A percentile compares a stretch with the other conserved stretches of the same genome.
phyloP scores from a whole-genome alignment of 176 grass and related monocot genomes.

The Otatea glauca region DNA sequence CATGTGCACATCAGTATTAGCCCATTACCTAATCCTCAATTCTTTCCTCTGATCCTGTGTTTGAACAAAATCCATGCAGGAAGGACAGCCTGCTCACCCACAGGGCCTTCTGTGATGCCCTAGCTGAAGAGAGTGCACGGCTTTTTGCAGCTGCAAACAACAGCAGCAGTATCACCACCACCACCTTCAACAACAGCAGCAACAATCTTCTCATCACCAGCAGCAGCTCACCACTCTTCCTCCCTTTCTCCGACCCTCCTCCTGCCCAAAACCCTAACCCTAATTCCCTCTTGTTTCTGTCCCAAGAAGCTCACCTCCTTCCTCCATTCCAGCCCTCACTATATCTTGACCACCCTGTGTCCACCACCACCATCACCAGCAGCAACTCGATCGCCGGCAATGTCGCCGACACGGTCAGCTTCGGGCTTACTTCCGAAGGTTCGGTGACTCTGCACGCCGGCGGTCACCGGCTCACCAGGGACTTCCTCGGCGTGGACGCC shows the following conservation, averaged over 20 bases:
- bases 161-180: constrained; percentile 32
- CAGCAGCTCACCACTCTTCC: constrained; percentile 51
- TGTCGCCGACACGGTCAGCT: constrained; percentile 28
- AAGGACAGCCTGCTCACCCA: constrained; percentile 95
- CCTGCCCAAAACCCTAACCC: constrained; percentile 43
- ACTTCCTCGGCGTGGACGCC: constrained; percentile 74
- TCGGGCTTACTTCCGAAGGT: constrained; percentile 39
- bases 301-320: constrained; percentile 41
- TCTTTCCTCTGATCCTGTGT: constrained; percentile 6
- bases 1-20: constrained; percentile 32
- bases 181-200: constrained; percentile 16
- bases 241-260: constrained; percentile 50
- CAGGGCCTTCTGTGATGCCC: constrained; percentile 95
- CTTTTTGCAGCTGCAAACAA: constrained; percentile 57
- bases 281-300: constrained; percentile 55
- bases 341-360: constrained; percentile 45
- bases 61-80: constrained; percentile 54
- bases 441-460: constrained; percentile 51
- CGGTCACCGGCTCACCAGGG: constrained; percentile 58
- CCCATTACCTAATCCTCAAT: neutral
- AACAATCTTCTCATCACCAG: constrained; percentile 21
- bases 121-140: constrained; percentile 96
- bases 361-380: neutral
- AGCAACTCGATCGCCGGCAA: neutral
- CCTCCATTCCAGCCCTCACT: constrained; percentile 39